Evolutionary conservation across 2,329 filamentous ascomycete species (phyloP), one percentile per base, ranked within the genome.

Genomic region (Ophiostoma triangulosporum): DNA sequence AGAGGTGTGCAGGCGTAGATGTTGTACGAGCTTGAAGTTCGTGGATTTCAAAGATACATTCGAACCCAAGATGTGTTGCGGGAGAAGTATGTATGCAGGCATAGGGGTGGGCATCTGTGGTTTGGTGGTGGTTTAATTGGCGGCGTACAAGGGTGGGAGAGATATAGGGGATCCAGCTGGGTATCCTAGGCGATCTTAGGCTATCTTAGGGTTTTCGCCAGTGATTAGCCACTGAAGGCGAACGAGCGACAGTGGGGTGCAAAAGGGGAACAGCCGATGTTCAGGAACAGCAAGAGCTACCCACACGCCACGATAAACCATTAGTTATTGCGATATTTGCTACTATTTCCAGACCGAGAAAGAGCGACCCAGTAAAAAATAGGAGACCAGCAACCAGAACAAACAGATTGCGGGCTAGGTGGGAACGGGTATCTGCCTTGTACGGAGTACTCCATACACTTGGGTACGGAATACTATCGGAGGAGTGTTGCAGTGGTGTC

Each of bases 351-450:
- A 29, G 43, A 46, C 26, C n/a, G 43, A 48, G 46, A 48, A 48
- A 33, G 46, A 31, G 17, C 46, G 46, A 33, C 46, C 46, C 46
- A 48, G 46, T 31, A 48, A 33, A 48, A 48, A 48, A 48, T 31
- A 48, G 46, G 46, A 29, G 46, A 48, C 46, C 38, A 43, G 20
- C 29, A 24, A 46, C 43, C 7, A 45, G 7, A 17, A 17, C n/a
- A 46, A n/a, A 27, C 24, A 46, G 24, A 31, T 29, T 29, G 26
- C 26, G 15, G n/a, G n/a, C 43, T 15, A 27, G 43, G 20, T 40
- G 20, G 36, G 36, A 40, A 40, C 36, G 20, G 20, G 11, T 14
- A 40, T 22, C 11, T 40, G n/a, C n/a, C 20, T 14, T 36, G 33
- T 36, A 36, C 33, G 7, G 15, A n/a, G 11, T 15, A 9, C n/a